Evolutionary conservation across 257 asterid species (phyloP), one percentile per base, ranked within the genome.

Genomic region (Salvia splendens): DNA sequence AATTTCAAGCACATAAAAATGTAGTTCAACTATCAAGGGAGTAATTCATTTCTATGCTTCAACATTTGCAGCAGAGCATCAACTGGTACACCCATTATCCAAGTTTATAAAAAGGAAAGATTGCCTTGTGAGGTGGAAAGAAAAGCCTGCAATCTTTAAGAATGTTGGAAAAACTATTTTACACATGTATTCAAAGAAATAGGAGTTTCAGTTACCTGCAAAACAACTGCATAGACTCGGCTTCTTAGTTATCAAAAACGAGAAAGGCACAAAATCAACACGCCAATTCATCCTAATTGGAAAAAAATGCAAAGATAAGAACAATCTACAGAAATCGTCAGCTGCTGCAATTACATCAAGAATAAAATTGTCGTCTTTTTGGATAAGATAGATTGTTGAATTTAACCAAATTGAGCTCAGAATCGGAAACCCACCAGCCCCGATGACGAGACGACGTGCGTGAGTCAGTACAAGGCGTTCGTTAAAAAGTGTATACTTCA

Each of bases 151-250:
- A 66, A 66, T 9, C 47, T 20, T 47, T 12, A 62, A 5, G 10
- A 42, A 42, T 14, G 5, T n/a, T 9, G 35, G 38, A 9, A 1
- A 51, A 59, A 45, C 41, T 0, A 20, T 20, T 20, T 20, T 20
- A 0, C 24, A 20, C 24, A 20, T 20, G 24, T 20, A 20, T 20
- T 20, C 24, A 20, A 20, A 69, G 11, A 48, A 55, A 62, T 4
- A 53, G 1, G 46, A 67, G 43, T 35, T 3, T 6, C 35, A 54
- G 3, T 35, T 65, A 74, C 82, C 77, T 28, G 69, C 64, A 66
- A 58, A 53, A 32, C 5, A 59, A 10, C 1, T 42, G 38, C 51
- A 45, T 4, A 54, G 6, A 58, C 61, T 7, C 55, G 61, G 61
- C 61, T 16, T 52, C 61, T 50, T 20, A 24, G 24, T 35, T 52